Base-by-base conservation (phyloP, 2,329 filamentous ascomycete genomes). In the Calonectria hawksworthii region DNA sequence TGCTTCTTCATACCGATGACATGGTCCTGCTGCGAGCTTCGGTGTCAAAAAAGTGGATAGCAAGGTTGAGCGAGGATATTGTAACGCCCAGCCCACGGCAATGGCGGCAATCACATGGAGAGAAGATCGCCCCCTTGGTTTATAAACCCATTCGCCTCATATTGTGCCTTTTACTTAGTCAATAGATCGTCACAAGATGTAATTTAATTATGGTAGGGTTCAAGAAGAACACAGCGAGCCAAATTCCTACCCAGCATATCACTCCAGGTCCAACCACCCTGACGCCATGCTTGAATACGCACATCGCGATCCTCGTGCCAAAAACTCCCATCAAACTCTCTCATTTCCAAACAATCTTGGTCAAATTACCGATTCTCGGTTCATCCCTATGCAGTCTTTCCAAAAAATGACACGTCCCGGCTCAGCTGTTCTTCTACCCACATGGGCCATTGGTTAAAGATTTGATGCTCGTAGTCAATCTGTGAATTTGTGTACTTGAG, bases 351-450 rank as follows among this genome's bases (percentile, higher is more conserved):
- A n/a, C 41, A n/a, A 21, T 18, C 32, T 30, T 38, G 16, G 23
- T 38, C 54, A 59, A 44, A 21, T 18, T 41, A 11, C 28, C 28
- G 8, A 16, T 11, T 4, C 10, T 56, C 28, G 11, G 28, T 28
- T 28, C n/a, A 23, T 28, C 16, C 59, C 65, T 68, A 65, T 3
- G 26, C 32, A 16, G 26, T 69, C 77, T 79, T 83, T 14, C 88
- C 87, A 80, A 91, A 91, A 73, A 86, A 88, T 0, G 80, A 78
- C n/a, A 84, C 74, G 67, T 91, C 87, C 52, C 76, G 76, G 10
- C 87, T 86, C 67, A 91, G 81, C 83, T 89, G 87, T 69, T 84
- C 83, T 78, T 90, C 88, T 5, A 91, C 89, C 90, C 90, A 91
- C 79, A 85, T 72, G 21, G 90, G 90, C 89, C 89, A 91, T 76